phyloP scores from a whole-genome alignment of 2,329 filamentous ascomycete genomes.

The Macrophomina pseudophaseolina region DNA sequence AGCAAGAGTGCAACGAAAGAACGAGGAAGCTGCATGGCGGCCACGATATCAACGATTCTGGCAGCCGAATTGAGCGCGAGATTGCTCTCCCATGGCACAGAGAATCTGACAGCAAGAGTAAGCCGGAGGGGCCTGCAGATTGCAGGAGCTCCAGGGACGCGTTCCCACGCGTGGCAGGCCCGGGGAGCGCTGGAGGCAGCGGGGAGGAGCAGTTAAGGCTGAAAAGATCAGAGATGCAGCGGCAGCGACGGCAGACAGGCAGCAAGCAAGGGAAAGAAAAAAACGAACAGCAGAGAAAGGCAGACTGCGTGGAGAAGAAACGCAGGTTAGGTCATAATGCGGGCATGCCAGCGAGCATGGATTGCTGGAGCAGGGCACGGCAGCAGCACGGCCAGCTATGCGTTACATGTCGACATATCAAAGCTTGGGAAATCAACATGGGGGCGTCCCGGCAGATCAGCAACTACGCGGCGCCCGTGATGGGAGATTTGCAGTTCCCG shows the following conservation, averaged over 20 bases:
- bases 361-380: constrained; percentile 7
- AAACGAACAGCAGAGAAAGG: constrained; percentile 36
- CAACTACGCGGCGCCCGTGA: constrained; percentile 1
- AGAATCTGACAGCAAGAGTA: background rate
- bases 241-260: constrained; percentile 33
- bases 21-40: constrained; percentile 17
- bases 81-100: constrained; percentile 15
- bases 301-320: constrained; percentile 5
- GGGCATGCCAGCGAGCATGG: constrained; percentile 19
- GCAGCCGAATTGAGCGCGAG: constrained; percentile 1
- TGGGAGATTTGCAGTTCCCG: constrained; percentile 22
- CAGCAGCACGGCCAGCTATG: constrained; percentile 22
- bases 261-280: constrained; percentile 34
- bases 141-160: constrained; percentile 11
- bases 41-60: constrained; percentile 13
- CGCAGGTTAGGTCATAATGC: constrained; percentile 22
- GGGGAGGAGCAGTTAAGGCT: constrained; percentile 4
- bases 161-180: constrained; percentile 8
- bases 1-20: constrained; percentile 17
- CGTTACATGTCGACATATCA: constrained; percentile 21
- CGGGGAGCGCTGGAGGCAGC: background rate
- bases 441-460: constrained; percentile 16
- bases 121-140: background rate
- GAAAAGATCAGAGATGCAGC: constrained; percentile 9
- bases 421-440: constrained; percentile 22